Evolutionary conservation across 805 yeast species (phyloP), one percentile per base, ranked within the genome.

Genomic region (Sugiyamaella smithiae): DNA sequence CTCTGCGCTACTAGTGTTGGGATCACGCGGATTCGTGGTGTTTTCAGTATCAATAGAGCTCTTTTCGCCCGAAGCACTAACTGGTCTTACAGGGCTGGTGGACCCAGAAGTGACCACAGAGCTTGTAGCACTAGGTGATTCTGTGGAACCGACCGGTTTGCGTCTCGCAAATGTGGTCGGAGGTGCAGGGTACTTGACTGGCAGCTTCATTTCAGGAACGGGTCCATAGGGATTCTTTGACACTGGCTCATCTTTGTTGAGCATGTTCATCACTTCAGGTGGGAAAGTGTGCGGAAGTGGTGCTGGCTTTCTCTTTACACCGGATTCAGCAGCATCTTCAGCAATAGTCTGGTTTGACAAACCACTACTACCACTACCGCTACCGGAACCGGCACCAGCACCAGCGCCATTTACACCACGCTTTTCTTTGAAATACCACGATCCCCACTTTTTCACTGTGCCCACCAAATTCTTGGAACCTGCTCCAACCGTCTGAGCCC

Each of bases 231-330:
- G 61, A 33, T 54, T 49, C 12, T 22, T 25, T 3, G 44, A 16
- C 22, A 20, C 22, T 51, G 44, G 28, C 47, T 41, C 26, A 22
- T 23, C 16, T 12, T 25, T 28, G 22, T 40, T 25, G 19, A 60
- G 22, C 45, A 45, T 23, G 20, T 45, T 46, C 46, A 60, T 52
- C 51, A 60, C 36, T 37, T 60, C 64, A 1, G 64, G 64, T 8
- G 64, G 64, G 47, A 60, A 60, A 14, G 53, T 46, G 43, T 60
- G 64, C 2, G 64, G 58, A 19, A 45, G 36, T 4, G 64, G 64
- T 5, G 64, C 64, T n/a, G 46, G 37, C 20, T 36, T 43, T 11
- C 49, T 52, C 29, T 31, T 24, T 9, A 11, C 29, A 26, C 33
- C 43, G 4, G 9, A 29, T 9, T 19, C 33, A 17, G 20, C 16